Evolutionary conservation across 306 rosid genomes (phyloP), one percentile per base, ranked within the genome.

Genomic region (Albizia julibrissin): DNA sequence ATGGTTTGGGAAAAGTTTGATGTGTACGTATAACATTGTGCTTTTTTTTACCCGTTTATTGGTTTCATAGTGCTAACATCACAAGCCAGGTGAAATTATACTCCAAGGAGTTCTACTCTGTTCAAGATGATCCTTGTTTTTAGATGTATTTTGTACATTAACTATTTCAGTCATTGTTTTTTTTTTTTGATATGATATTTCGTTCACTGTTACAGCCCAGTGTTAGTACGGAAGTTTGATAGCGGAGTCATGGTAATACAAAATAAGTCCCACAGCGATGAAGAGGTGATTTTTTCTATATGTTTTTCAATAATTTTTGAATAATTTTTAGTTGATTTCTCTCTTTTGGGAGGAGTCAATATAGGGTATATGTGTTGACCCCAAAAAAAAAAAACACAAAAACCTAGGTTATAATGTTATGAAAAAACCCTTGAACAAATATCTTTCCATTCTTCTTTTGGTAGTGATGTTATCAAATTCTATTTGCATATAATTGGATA

Each of bases 211-310:
- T 61, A 62, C 93, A 95, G 98, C 78, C 91, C 91, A 56, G 91
- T 93, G 54, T 85, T 93, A 92, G 89, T 95, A 58, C 93, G 99
- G 44, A 93, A 92, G 88, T 95, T 95, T 87, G 99, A 93, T 88
- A 95, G 99, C 46, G 99, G 99, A 67, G 99, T 93, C 87, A 93
- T 91, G 98, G 98, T 95, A 81, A 91, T 95, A 89, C 97, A 89
- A 86, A 95, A 88, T 64, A 95, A 95, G 90, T 91, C 96, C 75
- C 95, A 92, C 43, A 95, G 99, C 81, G 99, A 95, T 69, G 90
- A 91, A 79, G 94, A 92, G 98, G 99, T 92, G 81, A 77, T 72
- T 62, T 40, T 72, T 72, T 26, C 22, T 72, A 72, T 27, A 40
- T 43, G 16, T 37, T 34, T 31, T 54, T 10, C 39, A 24, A 27